Evolutionary conservation across 2,329 filamentous ascomycete genomes (phyloP), one percentile per base, ranked within the genome.

Genomic region (Aspergillus ochraceoroseus): DNA sequence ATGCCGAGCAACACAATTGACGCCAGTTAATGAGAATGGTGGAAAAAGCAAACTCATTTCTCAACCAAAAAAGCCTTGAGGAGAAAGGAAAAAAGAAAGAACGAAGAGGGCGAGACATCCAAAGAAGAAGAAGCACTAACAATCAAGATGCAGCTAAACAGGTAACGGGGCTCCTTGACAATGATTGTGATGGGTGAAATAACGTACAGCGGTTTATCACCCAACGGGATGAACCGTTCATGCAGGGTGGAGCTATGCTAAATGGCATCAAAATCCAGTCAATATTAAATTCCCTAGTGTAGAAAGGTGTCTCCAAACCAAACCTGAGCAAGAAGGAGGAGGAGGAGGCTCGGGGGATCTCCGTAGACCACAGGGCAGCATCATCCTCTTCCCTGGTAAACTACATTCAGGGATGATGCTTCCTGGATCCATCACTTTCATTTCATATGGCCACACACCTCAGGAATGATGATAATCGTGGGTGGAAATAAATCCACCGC

Each of bases 171-270:
- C 34, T 38, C 27, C 37, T 40, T 41, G 41, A 48, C 33, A 40
- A 33, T 43, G 41, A 51, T 45, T 43, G 43, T 33, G 38, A 53
- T 48, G 48, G 47, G 41, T 38, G 36, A 41, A 53, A 48, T 44
- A 41, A 48, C 36, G 40, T 46, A 46, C 38, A 51, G 52, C 45
- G 38, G 43, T 32, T 35, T 32, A 41, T 32, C 26, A 30, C 34
- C 43, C 42, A 37, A 40, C 30, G 40, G 39, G 44, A 46, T 44
- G 40, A 43, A 43, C 41, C 30, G 45, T 49, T 54, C 48, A 39
- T 49, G 41, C 46, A 43, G 42, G 39, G 46, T 44, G 46, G 48
- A 49, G 48, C 37, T 32, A 22, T 32, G 23, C 32, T 33, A 37
- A 35, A 40, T 41, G 43, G 42, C 34, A 38, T 40, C 35, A 30